Percentiles rank a stretch among this genome's conserved stretches.
These are phyloP conservation scores for Penicillium macrosclerotiorum DNA, from an alignment of 495 filamentous ascomycete species.

Conservation along the genomic window DNA sequence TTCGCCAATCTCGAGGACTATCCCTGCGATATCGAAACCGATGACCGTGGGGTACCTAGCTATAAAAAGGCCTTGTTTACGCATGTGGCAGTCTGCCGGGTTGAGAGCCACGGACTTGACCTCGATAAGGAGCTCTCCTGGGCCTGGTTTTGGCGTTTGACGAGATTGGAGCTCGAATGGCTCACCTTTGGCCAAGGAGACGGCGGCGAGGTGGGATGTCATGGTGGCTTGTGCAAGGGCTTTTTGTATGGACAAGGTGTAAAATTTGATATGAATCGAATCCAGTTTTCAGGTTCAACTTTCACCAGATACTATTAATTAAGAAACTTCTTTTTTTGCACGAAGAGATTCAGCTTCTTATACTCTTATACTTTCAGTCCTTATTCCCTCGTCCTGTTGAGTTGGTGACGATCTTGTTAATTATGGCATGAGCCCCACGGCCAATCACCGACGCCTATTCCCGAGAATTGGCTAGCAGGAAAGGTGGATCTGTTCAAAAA, in stretches of 20 bases:
- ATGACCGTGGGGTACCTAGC: constrained; percentile 42
- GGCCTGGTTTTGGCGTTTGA: constrained; percentile 42
- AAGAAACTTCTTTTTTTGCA: too few relatives aligned
- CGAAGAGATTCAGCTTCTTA: constrained; percentile 12
- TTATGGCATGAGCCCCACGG: constrained; percentile 1
- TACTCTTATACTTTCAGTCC: constrained; percentile 2
- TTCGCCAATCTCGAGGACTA: constrained; percentile 42
- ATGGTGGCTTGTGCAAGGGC: constrained; percentile 16
- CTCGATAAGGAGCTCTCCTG: constrained; percentile 47
- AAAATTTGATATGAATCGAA: neutral
- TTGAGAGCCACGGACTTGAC: constrained; percentile 52
- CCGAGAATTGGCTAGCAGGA: constrained; percentile 28
- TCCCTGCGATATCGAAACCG: constrained; percentile 47
- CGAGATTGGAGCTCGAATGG: constrained; percentile 35
- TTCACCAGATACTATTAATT: neutral
- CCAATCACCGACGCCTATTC: constrained; percentile 29
- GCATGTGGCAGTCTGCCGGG: constrained; percentile 41
- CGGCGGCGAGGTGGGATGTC: constrained; percentile 42
- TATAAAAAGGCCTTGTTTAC: constrained; percentile 40
- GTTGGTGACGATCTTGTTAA: neutral
- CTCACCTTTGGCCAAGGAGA: constrained; percentile 29
- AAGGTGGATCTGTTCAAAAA: constrained; percentile 14
- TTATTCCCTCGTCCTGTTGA: neutral
- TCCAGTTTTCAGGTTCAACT: constrained; percentile 7
- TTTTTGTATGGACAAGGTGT: constrained; percentile 3